These are phyloP conservation scores for Clavispora vitiphila DNA, from an alignment of 805 yeast species.

Conservation along the genomic window DNA sequence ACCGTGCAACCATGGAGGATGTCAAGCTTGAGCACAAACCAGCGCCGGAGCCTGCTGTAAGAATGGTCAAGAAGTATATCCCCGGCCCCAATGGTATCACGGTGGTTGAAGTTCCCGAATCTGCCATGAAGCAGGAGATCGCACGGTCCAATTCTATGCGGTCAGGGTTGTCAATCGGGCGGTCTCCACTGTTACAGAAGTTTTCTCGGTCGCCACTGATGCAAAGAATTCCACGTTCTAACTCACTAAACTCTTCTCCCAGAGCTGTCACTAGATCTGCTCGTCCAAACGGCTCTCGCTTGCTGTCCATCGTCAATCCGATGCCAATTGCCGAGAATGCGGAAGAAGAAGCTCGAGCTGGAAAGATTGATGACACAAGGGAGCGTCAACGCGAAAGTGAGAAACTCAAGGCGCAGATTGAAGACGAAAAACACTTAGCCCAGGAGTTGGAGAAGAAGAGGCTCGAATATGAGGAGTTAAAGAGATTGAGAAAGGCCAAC, in stretches of 20 bases:
- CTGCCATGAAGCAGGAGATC: slow-evolving; percentile 32
- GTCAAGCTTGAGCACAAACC: slow-evolving; percentile 24
- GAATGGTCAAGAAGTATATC: slow-evolving; percentile 61
- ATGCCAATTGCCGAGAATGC: slow-evolving; percentile 15
- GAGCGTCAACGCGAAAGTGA: slow-evolving; percentile 14
- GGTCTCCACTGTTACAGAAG: slow-evolving; percentile 16
- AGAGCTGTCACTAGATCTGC: not conserved
- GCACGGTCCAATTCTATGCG: slow-evolving; percentile 38
- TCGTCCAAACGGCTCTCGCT: slow-evolving; percentile 6
- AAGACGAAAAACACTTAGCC: slow-evolving; percentile 34
- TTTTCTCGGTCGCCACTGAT: slow-evolving; percentile 7
- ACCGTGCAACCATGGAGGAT: slow-evolving; percentile 32
- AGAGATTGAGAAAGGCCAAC: slow-evolving; percentile 22
- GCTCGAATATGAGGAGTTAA: slow-evolving; percentile 31
- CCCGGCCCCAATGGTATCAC: slow-evolving; percentile 72
- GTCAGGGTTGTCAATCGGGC: slow-evolving; percentile 22
- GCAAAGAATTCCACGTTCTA: not conserved
- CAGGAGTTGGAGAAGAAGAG: slow-evolving; percentile 34
- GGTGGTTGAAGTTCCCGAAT: slow-evolving; percentile 62
- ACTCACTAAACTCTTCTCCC: not conserved
- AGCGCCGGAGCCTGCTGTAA: slow-evolving; percentile 16
- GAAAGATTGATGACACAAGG: slow-evolving; percentile 9
- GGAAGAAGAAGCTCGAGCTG: slow-evolving; percentile 8
- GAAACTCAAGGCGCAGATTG: slow-evolving; percentile 31
- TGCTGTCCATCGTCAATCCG: slow-evolving; percentile 11